Conservation (phyloP, 257 asterid genomes). For the Solanum habrochaites region DNA sequence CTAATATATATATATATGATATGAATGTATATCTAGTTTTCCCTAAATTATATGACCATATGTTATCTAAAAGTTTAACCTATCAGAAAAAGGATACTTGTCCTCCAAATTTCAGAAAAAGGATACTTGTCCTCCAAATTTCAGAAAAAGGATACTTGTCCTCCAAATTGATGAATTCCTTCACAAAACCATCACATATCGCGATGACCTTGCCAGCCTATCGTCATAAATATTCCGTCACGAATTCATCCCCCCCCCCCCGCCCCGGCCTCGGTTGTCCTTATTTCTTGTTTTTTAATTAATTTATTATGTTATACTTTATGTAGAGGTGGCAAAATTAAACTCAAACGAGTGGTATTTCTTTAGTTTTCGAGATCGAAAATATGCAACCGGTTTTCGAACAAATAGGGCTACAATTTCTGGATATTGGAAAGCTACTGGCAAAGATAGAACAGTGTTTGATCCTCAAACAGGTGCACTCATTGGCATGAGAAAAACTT, state of each 20-base stretch:
- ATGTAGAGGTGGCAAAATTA: constrained; percentile 61
- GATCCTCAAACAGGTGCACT: constrained; percentile 25
- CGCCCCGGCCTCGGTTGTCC: background rate
- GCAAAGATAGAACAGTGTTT: constrained; percentile 57
- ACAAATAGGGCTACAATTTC: constrained; percentile 64
- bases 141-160: background rate
- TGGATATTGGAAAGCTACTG: constrained; percentile 94
- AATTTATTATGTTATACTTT: background rate
- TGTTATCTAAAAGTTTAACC: background rate
- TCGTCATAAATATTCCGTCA: background rate
- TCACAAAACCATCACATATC: background rate
- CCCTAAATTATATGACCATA: background rate
- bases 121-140: background rate
- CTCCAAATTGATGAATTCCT: background rate
- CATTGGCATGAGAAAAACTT: constrained; percentile 88
- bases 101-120: background rate
- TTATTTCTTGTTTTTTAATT: no score
- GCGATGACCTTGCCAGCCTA: background rate
- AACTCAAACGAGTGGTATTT: constrained; percentile 83
- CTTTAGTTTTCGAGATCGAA: constrained; percentile 77
- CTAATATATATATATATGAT: no score
- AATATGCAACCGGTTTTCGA: constrained; percentile 63
- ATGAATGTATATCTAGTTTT: background rate
- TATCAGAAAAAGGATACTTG: background rate
- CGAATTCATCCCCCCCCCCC: background rate